phyloP scores from a whole-genome alignment of 2,329 filamentous ascomycete species.

The Diaporthe aspalathi region DNA sequence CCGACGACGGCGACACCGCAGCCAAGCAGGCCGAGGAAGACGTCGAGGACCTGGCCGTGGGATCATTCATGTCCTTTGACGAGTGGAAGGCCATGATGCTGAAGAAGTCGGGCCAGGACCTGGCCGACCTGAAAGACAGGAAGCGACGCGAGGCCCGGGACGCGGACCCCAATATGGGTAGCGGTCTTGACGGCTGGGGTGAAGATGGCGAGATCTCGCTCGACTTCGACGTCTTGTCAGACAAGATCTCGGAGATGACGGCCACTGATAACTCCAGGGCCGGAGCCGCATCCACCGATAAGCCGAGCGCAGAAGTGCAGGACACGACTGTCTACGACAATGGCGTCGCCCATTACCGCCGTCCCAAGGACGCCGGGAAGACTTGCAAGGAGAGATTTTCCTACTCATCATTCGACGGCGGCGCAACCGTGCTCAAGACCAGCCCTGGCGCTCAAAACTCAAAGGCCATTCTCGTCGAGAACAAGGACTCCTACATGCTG shows the following conservation, averaged over 20 bases:
- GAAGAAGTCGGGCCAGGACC: conserved; percentile 81
- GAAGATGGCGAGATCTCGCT: conserved; percentile 86
- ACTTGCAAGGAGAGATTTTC: conserved; percentile 99
- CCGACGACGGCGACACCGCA: conserved; percentile 40
- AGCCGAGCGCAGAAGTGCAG: conserved; percentile 46
- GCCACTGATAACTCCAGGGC: conserved; percentile 45
- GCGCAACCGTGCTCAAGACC: conserved; percentile 91
- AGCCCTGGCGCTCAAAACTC: conserved; percentile 88
- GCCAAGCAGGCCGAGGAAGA: conserved; percentile 64
- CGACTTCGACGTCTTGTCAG: conserved; percentile 63
- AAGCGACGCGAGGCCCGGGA: conserved; percentile 62
- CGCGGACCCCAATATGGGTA: conserved; percentile 65
- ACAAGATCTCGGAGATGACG: conserved; percentile 58
- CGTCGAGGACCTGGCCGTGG: conserved; percentile 71
- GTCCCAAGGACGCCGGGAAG: conserved; percentile 93
- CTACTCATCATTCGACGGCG: conserved; percentile 96
- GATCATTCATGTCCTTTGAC: conserved; percentile 93
- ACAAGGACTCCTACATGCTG: conserved; percentile 98
- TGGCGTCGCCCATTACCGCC: conserved; percentile 65
- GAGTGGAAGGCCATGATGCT: conserved; percentile 98
- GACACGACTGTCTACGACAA: conserved; percentile 60
- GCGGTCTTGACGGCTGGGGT: conserved; percentile 81
- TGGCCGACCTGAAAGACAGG: conserved; percentile 73
- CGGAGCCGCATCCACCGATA: conserved; percentile 38
- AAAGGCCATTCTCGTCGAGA: conserved; percentile 90